Conservation (phyloP, 148 eudicot species). For the Vaccinium myrtillus region DNA sequence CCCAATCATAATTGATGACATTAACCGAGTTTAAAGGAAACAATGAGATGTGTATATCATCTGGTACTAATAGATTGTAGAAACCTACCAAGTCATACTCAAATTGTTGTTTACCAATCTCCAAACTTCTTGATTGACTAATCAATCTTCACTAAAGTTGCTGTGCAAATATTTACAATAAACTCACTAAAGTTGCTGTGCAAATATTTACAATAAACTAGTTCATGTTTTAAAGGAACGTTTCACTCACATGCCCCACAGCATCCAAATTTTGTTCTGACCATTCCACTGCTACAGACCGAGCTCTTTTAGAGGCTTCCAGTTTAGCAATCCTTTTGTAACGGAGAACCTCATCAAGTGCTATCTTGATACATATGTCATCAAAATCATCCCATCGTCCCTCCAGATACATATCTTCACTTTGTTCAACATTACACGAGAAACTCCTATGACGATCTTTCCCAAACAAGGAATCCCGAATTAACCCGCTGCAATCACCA, state of each 20-base stretch:
- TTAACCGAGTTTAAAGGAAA: neutral
- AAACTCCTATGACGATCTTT: slow-evolving; percentile 23
- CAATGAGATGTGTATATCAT: neutral
- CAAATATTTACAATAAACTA: neutral
- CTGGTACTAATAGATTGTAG: neutral
- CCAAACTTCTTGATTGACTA: too few relatives aligned
- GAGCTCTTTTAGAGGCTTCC: slow-evolving; percentile 39
- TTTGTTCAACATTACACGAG: slow-evolving; percentile 22
- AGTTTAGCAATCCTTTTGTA: slow-evolving; percentile 47
- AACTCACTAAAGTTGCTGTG: neutral
- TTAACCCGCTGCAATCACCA: slow-evolving; percentile 21
- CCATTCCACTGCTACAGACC: slow-evolving; percentile 36
- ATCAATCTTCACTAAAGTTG: neutral
- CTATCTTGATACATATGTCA: slow-evolving; percentile 42
- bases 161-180: neutral
- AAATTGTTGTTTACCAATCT: too few relatives aligned
- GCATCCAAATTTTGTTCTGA: slow-evolving; percentile 30
- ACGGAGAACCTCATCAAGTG: slow-evolving; percentile 67
- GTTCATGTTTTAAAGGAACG: slow-evolving; percentile 4
- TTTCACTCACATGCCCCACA: slow-evolving; percentile 26
- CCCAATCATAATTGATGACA: neutral
- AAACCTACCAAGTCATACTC: neutral
- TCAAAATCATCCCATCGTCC: slow-evolving; percentile 79
- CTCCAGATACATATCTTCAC: slow-evolving; percentile 26
- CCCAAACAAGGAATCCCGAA: slow-evolving; percentile 21